Base-by-base conservation (phyloP, 176 grass and related monocot species). In the Musa troglodytarum region DNA sequence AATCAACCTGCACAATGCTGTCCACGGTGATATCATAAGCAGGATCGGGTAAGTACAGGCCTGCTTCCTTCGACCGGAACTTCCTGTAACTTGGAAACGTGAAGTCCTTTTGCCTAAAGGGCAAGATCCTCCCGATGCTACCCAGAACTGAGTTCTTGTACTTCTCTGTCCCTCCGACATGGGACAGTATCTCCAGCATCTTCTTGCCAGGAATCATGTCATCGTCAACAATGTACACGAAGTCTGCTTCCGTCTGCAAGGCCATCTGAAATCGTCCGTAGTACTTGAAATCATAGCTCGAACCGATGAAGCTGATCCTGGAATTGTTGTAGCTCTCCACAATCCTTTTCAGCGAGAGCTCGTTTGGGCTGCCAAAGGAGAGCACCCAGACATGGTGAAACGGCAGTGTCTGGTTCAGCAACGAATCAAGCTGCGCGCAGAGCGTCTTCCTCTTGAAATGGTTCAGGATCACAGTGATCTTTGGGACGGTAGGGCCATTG, bases 241-340 rank as follows among this genome's bases (percentile, higher is more conserved):
- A 94, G 69, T 94, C 95, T 0, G 86, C 81, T 25, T 99, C 90
- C 2, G 90, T 85, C 82, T 99, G 95, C 3, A 99, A 84, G 10
- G 95, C 90, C 90, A 99, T 92, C 81, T 94, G 95, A 78, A 99
- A 99, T 0, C 95, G 83, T n/a, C 95, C 90, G 26, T 99, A 99
- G 86, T 99, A 99, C 82, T 94, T 94, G 90, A 99, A 99, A 82
- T 99, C 90, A 72, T 99, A 89, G 54, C 78, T 84, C 0, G 95
- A 99, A 57, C 88, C 70, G 69, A 94, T 84, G 82, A 99, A 99
- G 88, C 90, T 99, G 77, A 99, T 25, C 1, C 88, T 84, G 2
- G 88, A 87, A 78, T 99, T 71, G 86, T 99, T 99, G 85, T 99
- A 94, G 81, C 84, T 86, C 52, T 86, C 90, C 0, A 89, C 88